These are phyloP conservation scores for Bolboschoenus planiculmis DNA, from an alignment of 176 grass and related monocot species.

Conservation along the genomic window DNA sequence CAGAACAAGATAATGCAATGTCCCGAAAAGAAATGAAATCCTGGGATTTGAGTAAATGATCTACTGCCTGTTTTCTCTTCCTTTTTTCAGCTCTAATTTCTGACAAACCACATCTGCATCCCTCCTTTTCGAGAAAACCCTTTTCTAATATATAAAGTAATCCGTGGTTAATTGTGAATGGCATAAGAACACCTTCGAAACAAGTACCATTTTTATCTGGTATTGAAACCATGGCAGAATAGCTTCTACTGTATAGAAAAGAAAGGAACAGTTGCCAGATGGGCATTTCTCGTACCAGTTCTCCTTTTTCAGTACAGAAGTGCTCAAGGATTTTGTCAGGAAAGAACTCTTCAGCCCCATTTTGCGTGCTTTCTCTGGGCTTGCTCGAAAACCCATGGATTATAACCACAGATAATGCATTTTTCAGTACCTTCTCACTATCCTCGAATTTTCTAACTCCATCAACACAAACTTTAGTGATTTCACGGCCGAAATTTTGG, in stretches of 20 bases:
- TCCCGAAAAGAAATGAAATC: conserved; percentile 46
- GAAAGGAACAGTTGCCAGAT: conserved; percentile 91
- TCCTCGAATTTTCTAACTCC: conserved; percentile 36
- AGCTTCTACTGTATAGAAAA: conserved; percentile 54
- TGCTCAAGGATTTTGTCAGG: conserved; percentile 52
- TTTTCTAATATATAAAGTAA: conserved; percentile 50
- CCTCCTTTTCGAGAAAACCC: conserved; percentile 17
- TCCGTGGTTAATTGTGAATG: conserved; percentile 57
- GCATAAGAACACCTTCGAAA: conserved; percentile 61
- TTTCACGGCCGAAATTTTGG: not conserved
- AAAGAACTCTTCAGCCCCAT: conserved; percentile 35
- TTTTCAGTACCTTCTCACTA: conserved; percentile 21
- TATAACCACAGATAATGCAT: conserved; percentile 35
- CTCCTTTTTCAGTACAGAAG: conserved; percentile 33
- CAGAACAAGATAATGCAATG: conserved; percentile 34
- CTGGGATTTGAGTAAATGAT: conserved; percentile 43
- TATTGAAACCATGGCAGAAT: conserved; percentile 51
- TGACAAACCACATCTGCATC: conserved; percentile 5
- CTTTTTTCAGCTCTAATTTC: conserved; percentile 39
- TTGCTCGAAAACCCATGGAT: conserved; percentile 36
- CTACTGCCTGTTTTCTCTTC: conserved; percentile 48
- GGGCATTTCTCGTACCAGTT: conserved; percentile 35
- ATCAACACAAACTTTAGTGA: conserved; percentile 49
- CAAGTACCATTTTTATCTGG: conserved; percentile 32
- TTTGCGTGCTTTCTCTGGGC: conserved; percentile 16